Evolutionary conservation across 352 stramenopile genomes (phyloP), one percentile per base, ranked within the genome.

Genomic region (Phytopythium ostracodes): DNA sequence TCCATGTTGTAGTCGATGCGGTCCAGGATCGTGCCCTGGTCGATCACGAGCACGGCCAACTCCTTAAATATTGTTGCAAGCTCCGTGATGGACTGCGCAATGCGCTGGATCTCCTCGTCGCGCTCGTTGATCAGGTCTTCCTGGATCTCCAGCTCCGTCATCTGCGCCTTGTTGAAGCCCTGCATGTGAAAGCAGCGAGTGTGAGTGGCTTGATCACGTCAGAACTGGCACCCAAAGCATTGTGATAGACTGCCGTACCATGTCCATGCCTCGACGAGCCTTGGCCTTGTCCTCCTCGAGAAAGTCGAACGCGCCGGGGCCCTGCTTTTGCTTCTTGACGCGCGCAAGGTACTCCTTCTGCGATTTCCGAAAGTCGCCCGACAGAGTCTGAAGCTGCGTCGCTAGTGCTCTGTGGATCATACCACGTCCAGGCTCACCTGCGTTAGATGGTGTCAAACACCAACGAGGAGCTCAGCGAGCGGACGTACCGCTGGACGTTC

Each of bases 1-100:
- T 99, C 98, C 97, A 99, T 99, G 76, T 99, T 99, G 82, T 99
- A 99, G 81, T 99, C 98, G 75, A 99, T 99, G 35, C 98, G 92
- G 82, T 99, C 98, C 20, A 99, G 82, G 62, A 99, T 99, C 25
- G 98, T 99, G 60, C 98, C 98, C 75, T 99, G 98, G 77, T 99
- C 98, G 79, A 99, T 99, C 20, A 99, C 98, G 36, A 99, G 85
- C 52, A 99, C 97, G 0, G 97, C 97, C 12, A 99, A 79, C 77
- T 99, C 98, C 75, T 99, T 99, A 87, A 99, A 99, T 75, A 99
- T 99, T 56, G 92, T 91, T 40, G 96, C 96, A 20, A 99, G 77
- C 76, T 99, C 98, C 66, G 99, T 97, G 73, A 99, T 99, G 49
- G 88, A 98, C 64, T 98, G 97, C 24, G 97, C 97, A 77, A 99